These are phyloP conservation scores for Phytophthora pinifolia DNA, from an alignment of 352 stramenopile species.

Conservation along the genomic window DNA sequence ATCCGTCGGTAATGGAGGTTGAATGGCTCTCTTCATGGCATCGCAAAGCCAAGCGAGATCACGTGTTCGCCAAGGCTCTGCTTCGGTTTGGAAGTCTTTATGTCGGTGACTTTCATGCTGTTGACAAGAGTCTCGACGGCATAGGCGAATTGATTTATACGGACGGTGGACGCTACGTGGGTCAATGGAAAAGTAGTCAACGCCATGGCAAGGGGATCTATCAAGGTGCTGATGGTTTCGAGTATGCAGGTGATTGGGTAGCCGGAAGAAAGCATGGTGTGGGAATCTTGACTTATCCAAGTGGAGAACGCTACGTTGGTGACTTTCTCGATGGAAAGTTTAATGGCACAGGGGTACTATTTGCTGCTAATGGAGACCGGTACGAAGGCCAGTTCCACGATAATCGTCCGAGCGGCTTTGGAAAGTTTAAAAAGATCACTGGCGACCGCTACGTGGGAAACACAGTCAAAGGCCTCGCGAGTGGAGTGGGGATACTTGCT, in stretches of 20 bases:
- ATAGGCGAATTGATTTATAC: slow-evolving; percentile 86
- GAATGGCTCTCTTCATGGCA: slow-evolving; percentile 65
- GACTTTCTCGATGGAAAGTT: slow-evolving; percentile 78
- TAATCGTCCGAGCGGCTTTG: slow-evolving; percentile 50
- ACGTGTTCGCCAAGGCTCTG: slow-evolving; percentile 65
- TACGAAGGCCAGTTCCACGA: slow-evolving; percentile 76
- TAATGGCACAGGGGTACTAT: slow-evolving; percentile 69
- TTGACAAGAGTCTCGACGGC: slow-evolving; percentile 61
- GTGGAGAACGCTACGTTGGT: slow-evolving; percentile 86
- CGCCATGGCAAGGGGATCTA: slow-evolving; percentile 73
- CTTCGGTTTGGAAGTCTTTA: slow-evolving; percentile 71
- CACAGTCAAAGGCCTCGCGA: slow-evolving; percentile 58
- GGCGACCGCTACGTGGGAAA: slow-evolving; percentile 68
- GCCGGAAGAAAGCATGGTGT: slow-evolving; percentile 78
- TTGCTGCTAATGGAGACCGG: slow-evolving; percentile 71
- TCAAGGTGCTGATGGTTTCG: slow-evolving; percentile 50
- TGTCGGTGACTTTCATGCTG: slow-evolving; percentile 63
- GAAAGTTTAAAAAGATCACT: slow-evolving; percentile 69
- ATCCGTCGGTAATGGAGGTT: slow-evolving; percentile 35
- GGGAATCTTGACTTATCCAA: slow-evolving; percentile 73
- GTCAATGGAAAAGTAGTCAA: slow-evolving; percentile 73
- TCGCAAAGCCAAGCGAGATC: slow-evolving; percentile 25
- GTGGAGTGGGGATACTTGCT: slow-evolving; percentile 78
- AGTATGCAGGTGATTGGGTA: slow-evolving; percentile 76
- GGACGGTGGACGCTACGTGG: slow-evolving; percentile 82